phyloP scores from a whole-genome alignment of 2,329 filamentous ascomycete genomes.

The Mariannaea sp. region DNA sequence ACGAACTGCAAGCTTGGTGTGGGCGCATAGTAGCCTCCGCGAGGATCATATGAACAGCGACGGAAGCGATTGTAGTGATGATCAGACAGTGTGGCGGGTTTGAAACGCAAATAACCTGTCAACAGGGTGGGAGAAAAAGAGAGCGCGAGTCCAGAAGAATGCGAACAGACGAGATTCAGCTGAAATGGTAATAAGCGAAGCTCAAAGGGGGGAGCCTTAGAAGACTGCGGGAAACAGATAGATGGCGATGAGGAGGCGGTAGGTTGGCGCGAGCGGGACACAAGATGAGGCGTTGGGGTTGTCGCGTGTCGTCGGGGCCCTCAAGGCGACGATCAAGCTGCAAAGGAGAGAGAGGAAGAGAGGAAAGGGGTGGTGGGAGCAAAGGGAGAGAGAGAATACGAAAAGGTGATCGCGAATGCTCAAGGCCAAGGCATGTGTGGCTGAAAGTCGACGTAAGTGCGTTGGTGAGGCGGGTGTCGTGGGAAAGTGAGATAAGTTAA shows the following conservation, averaged over 20 bases:
- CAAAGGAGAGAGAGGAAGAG: slow-evolving; percentile 1
- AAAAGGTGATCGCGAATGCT: neutral
- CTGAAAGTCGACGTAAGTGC: slow-evolving; percentile 11
- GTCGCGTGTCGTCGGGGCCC: slow-evolving; percentile 20
- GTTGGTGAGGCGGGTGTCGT: slow-evolving; percentile 12
- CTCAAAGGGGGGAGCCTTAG: neutral
- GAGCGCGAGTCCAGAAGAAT: neutral
- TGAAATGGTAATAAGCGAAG: slow-evolving; percentile 14
- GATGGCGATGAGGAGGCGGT: slow-evolving; percentile 24
- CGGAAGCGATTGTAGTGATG: slow-evolving; percentile 17
- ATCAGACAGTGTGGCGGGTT: slow-evolving; percentile 8
- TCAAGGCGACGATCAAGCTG: neutral
- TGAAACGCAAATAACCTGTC: slow-evolving; percentile 9
- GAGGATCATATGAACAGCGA: slow-evolving; percentile 36
- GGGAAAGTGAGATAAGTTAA: slow-evolving; percentile 30
- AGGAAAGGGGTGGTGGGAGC: neutral
- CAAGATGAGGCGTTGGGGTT: slow-evolving; percentile 11
- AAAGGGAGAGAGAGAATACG: neutral
- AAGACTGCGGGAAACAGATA: slow-evolving; percentile 9
- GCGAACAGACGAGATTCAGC: neutral
- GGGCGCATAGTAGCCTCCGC: slow-evolving; percentile 38
- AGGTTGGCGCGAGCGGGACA: slow-evolving; percentile 29
- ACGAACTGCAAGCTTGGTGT: slow-evolving; percentile 31
- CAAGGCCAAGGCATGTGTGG: slow-evolving; percentile 13
- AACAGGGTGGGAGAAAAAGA: neutral